A percentile compares a stretch with the other conserved stretches of the same genome.
Conservation (phyloP, 208 protist species). For the Ichthyophonus hoferi region DNA sequence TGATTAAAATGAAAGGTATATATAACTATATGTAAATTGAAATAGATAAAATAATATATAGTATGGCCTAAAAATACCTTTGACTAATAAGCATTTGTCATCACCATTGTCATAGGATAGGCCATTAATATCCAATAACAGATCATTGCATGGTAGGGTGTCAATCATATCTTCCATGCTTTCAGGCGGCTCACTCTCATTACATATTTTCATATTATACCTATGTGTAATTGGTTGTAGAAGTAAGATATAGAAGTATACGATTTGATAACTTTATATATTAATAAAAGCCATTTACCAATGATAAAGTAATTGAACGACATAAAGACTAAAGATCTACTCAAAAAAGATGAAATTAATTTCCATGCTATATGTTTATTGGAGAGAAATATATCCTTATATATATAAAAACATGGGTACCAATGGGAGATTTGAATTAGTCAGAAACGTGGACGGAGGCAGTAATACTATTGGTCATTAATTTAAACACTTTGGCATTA, state of each 20-base stretch:
- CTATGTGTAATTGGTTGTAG: neutral
- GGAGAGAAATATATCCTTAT: no score
- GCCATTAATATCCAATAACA: neutral
- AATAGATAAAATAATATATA: neutral
- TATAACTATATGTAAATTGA: neutral
- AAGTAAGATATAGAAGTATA: neutral
- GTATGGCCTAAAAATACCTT: neutral
- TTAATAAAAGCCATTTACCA: no score
- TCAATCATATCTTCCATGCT: neutral
- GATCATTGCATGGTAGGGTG: neutral
- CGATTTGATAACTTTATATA: neutral
- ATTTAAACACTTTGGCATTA: no score
- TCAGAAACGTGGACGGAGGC: no score
- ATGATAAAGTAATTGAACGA: no score
- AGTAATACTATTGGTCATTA: no score
- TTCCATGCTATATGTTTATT: no score
- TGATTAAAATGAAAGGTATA: neutral
- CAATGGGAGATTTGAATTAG: no score
- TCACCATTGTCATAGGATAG: neutral
- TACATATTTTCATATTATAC: neutral
- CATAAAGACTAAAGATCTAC: no score
- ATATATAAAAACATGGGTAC: no score
- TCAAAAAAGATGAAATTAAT: no score
- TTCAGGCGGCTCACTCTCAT: neutral
- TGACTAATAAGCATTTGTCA: neutral